These are phyloP conservation scores for Dioscorea cayenensis DNA, from an alignment of 116 monocot species.

Conservation along the genomic window DNA sequence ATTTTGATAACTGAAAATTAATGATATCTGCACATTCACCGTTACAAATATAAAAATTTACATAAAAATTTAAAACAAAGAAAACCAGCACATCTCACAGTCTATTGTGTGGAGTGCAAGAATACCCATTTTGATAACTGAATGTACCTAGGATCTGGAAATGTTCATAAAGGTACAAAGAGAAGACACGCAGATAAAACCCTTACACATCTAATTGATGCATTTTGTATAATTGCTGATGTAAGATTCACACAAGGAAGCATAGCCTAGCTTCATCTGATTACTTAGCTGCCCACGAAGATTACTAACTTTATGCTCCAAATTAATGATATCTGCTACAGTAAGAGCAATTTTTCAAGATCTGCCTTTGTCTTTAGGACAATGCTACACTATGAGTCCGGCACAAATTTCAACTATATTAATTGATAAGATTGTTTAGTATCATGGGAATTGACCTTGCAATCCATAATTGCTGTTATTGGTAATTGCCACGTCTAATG, in stretches of 20 bases:
- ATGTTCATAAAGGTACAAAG: neutral
- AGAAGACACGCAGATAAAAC: constrained; percentile 2
- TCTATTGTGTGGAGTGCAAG: too few species aligned
- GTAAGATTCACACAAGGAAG: constrained; percentile 44
- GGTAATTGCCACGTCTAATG: constrained; percentile 26
- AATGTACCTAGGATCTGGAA: neutral
- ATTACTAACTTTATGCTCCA: constrained; percentile 61
- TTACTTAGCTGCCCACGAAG: constrained; percentile 49
- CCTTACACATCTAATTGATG: constrained; percentile 23
- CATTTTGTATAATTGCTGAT: constrained; percentile 20
- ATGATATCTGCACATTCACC: too few species aligned
- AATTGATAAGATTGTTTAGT: neutral
- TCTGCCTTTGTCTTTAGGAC: constrained; percentile 43
- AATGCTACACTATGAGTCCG: neutral
- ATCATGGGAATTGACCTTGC: constrained; percentile 40
- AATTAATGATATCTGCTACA: constrained; percentile 61
- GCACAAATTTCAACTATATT: neutral
- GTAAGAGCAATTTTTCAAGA: constrained; percentile 63
- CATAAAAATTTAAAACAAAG: too few species aligned
- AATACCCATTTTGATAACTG: too few species aligned
- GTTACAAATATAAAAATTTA: too few species aligned
- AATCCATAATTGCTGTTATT: constrained; percentile 29
- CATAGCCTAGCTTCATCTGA: constrained; percentile 20
- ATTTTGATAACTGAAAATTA: too few species aligned
- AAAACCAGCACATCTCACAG: too few species aligned